These are phyloP conservation scores for Candida manassasensis DNA, from an alignment of 805 yeast genomes.

Conservation along the genomic window DNA sequence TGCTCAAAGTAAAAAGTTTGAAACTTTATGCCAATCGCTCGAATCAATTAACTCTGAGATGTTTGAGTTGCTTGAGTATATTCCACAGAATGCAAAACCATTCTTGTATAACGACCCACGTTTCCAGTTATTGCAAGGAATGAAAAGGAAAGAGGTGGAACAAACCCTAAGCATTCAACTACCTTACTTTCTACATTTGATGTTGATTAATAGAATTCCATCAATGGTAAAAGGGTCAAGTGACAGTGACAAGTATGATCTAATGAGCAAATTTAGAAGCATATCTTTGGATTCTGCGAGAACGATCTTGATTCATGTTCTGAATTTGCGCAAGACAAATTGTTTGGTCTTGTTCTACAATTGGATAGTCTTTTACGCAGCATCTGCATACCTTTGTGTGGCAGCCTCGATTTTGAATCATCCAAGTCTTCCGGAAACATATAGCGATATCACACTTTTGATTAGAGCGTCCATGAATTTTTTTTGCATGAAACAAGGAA, in stretches of 20 bases:
- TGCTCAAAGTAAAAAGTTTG: constrained; percentile 16
- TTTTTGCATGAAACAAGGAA: constrained; percentile 2
- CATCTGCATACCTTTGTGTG: constrained; percentile 27
- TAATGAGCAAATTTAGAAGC: constrained; percentile 20
- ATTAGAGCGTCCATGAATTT: constrained; percentile 15
- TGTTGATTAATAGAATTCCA: constrained; percentile 34
- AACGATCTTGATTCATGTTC: constrained; percentile 27
- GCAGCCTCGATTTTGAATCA: constrained; percentile 27
- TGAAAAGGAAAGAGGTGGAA: constrained; percentile 8
- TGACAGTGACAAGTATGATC: constrained; percentile 14
- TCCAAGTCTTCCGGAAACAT: constrained; percentile 23
- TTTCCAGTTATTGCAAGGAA: constrained; percentile 15
- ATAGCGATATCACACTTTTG: constrained; percentile 26
- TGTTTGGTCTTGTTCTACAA: constrained; percentile 21
- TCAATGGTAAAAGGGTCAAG: constrained; percentile 12
- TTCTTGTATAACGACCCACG: constrained; percentile 29
- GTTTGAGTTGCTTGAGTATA: constrained; percentile 17
- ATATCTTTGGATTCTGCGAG: constrained; percentile 33
- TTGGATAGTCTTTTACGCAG: constrained; percentile 31
- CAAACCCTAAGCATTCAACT: constrained; percentile 21
- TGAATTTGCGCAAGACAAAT: constrained; percentile 15
- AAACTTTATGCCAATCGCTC: constrained; percentile 18
- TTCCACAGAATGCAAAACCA: constrained; percentile 21
- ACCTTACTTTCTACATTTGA: constrained; percentile 30
- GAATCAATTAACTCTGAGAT: constrained; percentile 25